A percentile compares a stretch with the other conserved stretches of the same genome.
phyloP scores from a whole-genome alignment of 371 early-diverging fungal species.

The Mortierella polycephala region DNA sequence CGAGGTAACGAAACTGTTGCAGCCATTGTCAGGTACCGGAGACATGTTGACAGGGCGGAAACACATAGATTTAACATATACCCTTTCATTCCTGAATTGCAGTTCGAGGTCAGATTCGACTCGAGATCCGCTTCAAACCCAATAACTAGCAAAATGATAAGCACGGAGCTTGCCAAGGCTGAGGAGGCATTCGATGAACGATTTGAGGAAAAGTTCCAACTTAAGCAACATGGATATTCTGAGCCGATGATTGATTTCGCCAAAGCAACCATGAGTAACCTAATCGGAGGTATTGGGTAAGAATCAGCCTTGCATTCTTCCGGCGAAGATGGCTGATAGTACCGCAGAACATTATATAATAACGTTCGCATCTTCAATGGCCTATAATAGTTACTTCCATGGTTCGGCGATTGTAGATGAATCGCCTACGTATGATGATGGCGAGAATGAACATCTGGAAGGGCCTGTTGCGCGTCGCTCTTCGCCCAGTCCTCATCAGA shows the following conservation, averaged over 20 bases:
- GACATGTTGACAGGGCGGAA: too few species aligned
- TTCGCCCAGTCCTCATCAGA: slow-evolving; percentile 62
- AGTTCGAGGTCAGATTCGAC: slow-evolving; percentile 72
- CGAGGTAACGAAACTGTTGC: slow-evolving; percentile 56
- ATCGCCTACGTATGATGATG: slow-evolving; percentile 59
- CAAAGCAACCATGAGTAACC: slow-evolving; percentile 79
- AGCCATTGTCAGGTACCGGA: too few species aligned
- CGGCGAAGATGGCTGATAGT: neutral
- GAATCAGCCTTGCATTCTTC: neutral
- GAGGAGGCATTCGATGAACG: slow-evolving; percentile 69
- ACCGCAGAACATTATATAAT: neutral
- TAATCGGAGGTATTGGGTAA: slow-evolving; percentile 93
- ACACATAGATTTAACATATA: too few species aligned
- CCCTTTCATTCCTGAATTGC: neutral
- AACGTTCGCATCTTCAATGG: neutral
- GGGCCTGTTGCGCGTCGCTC: slow-evolving; percentile 54
- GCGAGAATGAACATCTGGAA: slow-evolving; percentile 63
- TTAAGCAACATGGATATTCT: slow-evolving; percentile 73
- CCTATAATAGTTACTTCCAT: slow-evolving; percentile 50
- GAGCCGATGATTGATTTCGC: slow-evolving; percentile 75
- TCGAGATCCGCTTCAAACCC: slow-evolving; percentile 56
- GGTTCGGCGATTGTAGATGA: slow-evolving; percentile 62
- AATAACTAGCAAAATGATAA: slow-evolving; percentile 36
- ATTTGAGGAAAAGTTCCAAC: slow-evolving; percentile 81
- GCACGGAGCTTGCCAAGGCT: slow-evolving; percentile 29